Percentiles rank a stretch among this genome's conserved stretches.
Conservation (phyloP, 1,284 basidiomycete species). For the Boletus albobrunnescens region DNA sequence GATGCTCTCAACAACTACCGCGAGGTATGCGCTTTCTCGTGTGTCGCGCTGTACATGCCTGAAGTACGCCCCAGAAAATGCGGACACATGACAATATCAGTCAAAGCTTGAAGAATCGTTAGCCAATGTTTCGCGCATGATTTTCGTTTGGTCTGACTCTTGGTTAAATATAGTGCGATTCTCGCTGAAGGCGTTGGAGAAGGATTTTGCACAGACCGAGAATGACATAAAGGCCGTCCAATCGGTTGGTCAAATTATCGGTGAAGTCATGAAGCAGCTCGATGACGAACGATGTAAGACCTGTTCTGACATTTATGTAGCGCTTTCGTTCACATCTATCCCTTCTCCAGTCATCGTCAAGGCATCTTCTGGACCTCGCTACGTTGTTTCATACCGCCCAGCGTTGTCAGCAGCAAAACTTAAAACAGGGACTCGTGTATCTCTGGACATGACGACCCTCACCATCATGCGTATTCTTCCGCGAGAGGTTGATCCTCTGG, state of each 20-base stretch:
- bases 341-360: constrained; percentile 87
- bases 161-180: constrained; percentile 57
- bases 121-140: constrained; percentile 30
- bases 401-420: constrained; percentile 90
- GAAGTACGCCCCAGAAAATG: constrained; percentile 70
- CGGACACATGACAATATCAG: constrained; percentile 79
- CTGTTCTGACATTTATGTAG: neutral
- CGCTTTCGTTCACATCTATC: constrained; percentile 1
- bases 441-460: constrained; percentile 98
- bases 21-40: constrained; percentile 41
- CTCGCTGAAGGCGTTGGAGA: constrained; percentile 83
- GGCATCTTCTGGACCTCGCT: constrained; percentile 96
- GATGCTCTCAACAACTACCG: constrained; percentile 68
- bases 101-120: constrained; percentile 83
- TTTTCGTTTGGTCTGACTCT: constrained; percentile 4
- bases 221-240: constrained; percentile 99
- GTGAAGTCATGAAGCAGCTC: constrained; percentile 97
- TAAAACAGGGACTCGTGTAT: constrained; percentile 92
- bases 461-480: constrained; percentile 99
- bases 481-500: constrained; percentile 95
- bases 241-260: constrained; percentile 98
- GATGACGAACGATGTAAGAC: constrained; percentile 94
- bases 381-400: constrained; percentile 97
- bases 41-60: constrained; percentile 1
- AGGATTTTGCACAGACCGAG: constrained; percentile 93